Evolutionary conservation across 805 yeast species (phyloP).

Genomic region (Barnettozyma botsteinii): DNA sequence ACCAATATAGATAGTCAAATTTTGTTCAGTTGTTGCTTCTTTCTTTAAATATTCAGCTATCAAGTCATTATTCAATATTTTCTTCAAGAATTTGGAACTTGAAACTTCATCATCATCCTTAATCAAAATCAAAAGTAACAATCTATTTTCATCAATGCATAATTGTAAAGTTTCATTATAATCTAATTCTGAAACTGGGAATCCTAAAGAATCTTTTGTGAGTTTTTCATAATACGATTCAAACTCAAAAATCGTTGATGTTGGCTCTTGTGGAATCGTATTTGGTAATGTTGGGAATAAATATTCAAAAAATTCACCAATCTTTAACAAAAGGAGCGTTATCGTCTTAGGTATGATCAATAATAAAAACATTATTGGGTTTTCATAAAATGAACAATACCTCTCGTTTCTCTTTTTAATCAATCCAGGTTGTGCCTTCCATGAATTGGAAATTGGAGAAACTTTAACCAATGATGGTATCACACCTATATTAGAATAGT

Average conservation of each 20-base stretch:
- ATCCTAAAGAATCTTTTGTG: slow-evolving; percentile 14
- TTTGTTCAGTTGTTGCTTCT: slow-evolving; percentile 38
- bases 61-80: slow-evolving; percentile 35
- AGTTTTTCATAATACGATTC: slow-evolving; percentile 8
- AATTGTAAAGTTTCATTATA: slow-evolving; percentile 20
- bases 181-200: slow-evolving; percentile 15
- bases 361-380: slow-evolving; percentile 44
- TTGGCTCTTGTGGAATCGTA: slow-evolving; percentile 29
- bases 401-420: neutral
- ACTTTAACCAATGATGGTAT: slow-evolving; percentile 29
- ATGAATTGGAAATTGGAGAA: slow-evolving; percentile 27
- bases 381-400: slow-evolving; percentile 10
- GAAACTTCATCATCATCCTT: slow-evolving; percentile 17
- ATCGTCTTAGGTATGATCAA: slow-evolving; percentile 51
- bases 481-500: slow-evolving; percentile 1
- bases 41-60: neutral
- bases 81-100: slow-evolving; percentile 38
- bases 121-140: slow-evolving; percentile 17
- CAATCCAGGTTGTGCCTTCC: slow-evolving; percentile 19
- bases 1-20: slow-evolving; percentile 58
- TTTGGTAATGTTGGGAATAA: slow-evolving; percentile 32
- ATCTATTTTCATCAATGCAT: slow-evolving; percentile 18
- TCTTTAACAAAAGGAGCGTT: slow-evolving; percentile 36
- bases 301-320: slow-evolving; percentile 30
- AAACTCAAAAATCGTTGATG: slow-evolving; percentile 13